Base-by-base conservation (phyloP, 176 grass and related monocot genomes). In the Avena insularis region DNA sequence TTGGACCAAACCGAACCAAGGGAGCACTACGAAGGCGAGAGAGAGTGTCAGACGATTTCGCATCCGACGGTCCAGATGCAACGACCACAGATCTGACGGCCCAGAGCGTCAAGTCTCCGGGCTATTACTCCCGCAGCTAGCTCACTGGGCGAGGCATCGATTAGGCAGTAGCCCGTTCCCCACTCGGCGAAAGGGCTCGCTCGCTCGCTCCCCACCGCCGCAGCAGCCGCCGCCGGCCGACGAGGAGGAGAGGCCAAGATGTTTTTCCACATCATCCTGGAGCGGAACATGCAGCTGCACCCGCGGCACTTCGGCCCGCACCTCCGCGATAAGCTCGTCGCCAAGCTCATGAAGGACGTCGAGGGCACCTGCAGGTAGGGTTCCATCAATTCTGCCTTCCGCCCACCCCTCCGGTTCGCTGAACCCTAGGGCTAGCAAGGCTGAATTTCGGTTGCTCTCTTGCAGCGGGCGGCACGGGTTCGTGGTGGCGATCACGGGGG, bases 321-420 rank as follows among this genome's bases (percentile, higher is more conserved):
- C 80, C 94, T 96, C 80, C 90, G 90, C 27, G 97, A 99, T 51
- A 99, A 99, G 87, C 94, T 99, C 54, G 89, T 96, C 71, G 89
- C 93, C 84, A 99, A 96, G 89, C 97, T 99, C 83, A 96, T 99
- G 89, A 99, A 99, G 87, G 97, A 99, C 60, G 97, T 99, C 71
- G 97, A 99, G 90, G 97, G 97, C 45, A 99, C 94, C 76, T 99
- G 97, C 89, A 96, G 92, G 96, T 95, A 87, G 68, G 85, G 78
- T 67, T 87, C 27, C 13, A 21, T 54, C 0, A 12, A 63, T 46
- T 3, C 68, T 13, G 45, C 5, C 71, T 6, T 74, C 72, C 43
- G 45, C 45, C 71, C 21, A 0, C 9, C 8, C 78, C 57, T 20
- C 27, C 31, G 80, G 64, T 8, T 45, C 8, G 51, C 35, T 16